These are phyloP conservation scores for Tubosaeta sp. DNA, from an alignment of 768 basidiomycete species.

Conservation along the genomic window DNA sequence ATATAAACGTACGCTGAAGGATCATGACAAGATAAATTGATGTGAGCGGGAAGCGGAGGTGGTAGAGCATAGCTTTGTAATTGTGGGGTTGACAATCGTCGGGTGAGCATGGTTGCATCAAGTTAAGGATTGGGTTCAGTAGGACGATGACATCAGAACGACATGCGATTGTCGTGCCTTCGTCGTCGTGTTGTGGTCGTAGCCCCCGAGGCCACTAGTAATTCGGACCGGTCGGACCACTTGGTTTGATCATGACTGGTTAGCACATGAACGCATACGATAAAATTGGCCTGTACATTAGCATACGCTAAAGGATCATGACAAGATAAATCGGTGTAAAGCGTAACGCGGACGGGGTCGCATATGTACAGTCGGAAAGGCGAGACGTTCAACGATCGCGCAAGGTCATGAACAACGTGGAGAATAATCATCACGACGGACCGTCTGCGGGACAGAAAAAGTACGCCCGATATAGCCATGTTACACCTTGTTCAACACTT, in stretches of 20 bases:
- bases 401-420: slow-evolving; percentile 12
- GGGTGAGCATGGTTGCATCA: no score
- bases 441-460: slow-evolving; percentile 9
- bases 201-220: no score
- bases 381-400: slow-evolving; percentile 8
- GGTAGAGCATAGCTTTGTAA: no score
- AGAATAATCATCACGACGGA: slow-evolving; percentile 11
- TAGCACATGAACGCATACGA: not conserved
- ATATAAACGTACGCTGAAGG: slow-evolving; percentile 25
- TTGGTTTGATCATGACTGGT: no score
- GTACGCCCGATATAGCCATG: slow-evolving; percentile 33
- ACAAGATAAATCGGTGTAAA: slow-evolving; percentile 21
- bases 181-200: no score
- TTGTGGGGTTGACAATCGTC: no score
- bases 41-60: slow-evolving; percentile 1
- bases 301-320: slow-evolving; percentile 26
- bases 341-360: not conserved
- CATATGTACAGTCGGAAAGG: slow-evolving; percentile 19
- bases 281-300: slow-evolving; percentile 24
- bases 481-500: slow-evolving; percentile 57
- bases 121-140: no score
- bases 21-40: slow-evolving; percentile 26
- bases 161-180: no score
- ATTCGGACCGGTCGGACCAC: no score
- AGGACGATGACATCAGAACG: no score